Conservation (phyloP, 2,329 filamentous ascomycete species). For the Amylocarpus encephaloides region DNA sequence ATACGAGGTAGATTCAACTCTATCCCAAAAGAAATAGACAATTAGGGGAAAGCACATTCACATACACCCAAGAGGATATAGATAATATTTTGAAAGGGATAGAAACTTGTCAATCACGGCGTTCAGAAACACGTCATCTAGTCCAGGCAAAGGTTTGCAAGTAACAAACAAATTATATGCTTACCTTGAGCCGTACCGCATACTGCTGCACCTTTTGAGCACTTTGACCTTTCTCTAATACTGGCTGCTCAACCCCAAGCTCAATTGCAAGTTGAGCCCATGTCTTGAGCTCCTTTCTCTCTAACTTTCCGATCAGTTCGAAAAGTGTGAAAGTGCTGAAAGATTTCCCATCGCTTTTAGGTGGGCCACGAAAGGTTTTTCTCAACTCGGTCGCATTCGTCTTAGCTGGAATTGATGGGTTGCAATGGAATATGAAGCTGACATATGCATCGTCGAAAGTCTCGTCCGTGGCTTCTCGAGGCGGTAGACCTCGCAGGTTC, state of each 20-base stretch:
- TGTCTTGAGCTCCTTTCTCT: conserved; percentile 79
- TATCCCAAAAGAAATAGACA: no score
- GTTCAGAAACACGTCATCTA: not conserved
- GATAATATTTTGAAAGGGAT: no score
- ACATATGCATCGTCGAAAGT: conserved; percentile 80
- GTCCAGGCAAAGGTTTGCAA: not conserved
- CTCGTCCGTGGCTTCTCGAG: conserved; percentile 58
- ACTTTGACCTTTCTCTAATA: conserved; percentile 76
- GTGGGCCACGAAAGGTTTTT: conserved; percentile 71
- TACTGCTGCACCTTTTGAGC: conserved; percentile 94
- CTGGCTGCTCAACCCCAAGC: conserved; percentile 82
- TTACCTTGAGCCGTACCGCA: conserved; percentile 81
- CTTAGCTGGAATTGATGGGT: conserved; percentile 67
- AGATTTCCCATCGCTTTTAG: conserved; percentile 79
- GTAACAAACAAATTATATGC: conserved; percentile 12
- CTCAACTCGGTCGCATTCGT: conserved; percentile 65
- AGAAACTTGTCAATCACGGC: not conserved
- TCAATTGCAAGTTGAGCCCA: conserved; percentile 85
- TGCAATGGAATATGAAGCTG: conserved; percentile 82
- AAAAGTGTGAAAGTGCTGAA: conserved; percentile 76
- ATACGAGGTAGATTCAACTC: no score
- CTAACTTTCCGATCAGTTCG: conserved; percentile 70
- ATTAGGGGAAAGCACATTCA: no score
- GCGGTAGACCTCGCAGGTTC: conserved; percentile 45
- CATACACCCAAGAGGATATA: no score